phyloP scores from a whole-genome alignment of 257 asterid species.

The Jasminum sambac region DNA sequence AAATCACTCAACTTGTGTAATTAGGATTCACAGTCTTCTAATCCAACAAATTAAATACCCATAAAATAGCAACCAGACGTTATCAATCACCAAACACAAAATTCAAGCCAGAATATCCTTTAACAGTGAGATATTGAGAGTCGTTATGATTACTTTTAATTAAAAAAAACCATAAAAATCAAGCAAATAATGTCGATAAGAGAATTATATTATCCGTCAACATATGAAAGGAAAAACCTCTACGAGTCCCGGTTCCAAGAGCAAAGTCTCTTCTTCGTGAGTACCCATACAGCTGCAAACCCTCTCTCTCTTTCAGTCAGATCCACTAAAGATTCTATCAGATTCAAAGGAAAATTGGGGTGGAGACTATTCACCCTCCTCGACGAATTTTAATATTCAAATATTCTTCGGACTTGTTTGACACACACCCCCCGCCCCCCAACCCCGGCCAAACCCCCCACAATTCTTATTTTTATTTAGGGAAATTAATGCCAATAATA shows the following conservation, averaged over 20 bases:
- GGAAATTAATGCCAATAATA: too few species aligned
- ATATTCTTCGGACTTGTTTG: too few species aligned
- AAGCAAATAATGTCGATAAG: background rate
- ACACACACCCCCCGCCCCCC: too few species aligned
- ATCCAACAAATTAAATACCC: background rate
- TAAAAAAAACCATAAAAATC: background rate
- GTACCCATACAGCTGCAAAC: background rate
- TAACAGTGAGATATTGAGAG: background rate
- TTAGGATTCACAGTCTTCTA: background rate
- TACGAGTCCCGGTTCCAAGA: conserved; percentile 55
- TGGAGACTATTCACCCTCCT: too few species aligned
- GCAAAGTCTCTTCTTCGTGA: conserved; percentile 56
- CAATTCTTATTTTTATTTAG: too few species aligned
- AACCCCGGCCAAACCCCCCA: too few species aligned
- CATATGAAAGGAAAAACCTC: conserved; percentile 42
- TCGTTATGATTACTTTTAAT: background rate
- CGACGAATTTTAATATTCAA: too few species aligned
- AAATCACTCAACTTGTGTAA: background rate
- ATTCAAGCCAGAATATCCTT: background rate
- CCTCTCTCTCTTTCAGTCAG: background rate
- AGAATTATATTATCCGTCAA: conserved; percentile 3
- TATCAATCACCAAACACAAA: background rate
- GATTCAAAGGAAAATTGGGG: too few species aligned
- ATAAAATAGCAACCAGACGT: background rate
- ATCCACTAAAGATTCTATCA: background rate